Percentiles rank a stretch among this genome's conserved stretches.
Evolutionary conservation across 176 grass and related monocot species (phyloP).

Genomic region (Pharus latifolius): DNA sequence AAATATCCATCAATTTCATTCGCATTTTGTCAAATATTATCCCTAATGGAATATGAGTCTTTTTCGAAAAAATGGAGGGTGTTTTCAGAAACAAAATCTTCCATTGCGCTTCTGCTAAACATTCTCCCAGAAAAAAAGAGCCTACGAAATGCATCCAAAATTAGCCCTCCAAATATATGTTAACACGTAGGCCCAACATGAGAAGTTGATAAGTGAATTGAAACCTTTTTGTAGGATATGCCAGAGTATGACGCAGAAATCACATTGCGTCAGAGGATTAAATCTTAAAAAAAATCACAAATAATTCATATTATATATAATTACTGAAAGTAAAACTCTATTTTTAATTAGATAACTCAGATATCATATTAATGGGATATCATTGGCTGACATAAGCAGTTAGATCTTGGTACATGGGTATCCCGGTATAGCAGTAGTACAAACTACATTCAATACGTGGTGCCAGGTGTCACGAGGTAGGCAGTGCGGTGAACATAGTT

Average conservation of each 20-base stretch:
- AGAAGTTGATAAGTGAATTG: neutral
- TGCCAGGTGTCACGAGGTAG: constrained; percentile 8
- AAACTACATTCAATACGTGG: neutral
- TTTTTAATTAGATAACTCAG: too few species aligned
- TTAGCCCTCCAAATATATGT: neutral
- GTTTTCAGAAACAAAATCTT: neutral
- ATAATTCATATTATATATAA: too few species aligned
- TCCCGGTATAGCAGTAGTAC: neutral
- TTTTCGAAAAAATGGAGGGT: neutral
- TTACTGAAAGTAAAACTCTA: too few species aligned
- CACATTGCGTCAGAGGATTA: too few species aligned
- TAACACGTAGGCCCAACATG: neutral
- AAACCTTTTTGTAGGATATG: neutral
- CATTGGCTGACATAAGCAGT: neutral
- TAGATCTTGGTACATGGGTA: neutral
- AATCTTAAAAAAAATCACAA: too few species aligned
- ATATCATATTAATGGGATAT: too few species aligned
- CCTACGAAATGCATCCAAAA: too few species aligned
- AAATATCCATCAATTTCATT: constrained; percentile 1
- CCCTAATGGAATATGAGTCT: constrained; percentile 29
- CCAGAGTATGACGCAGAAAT: too few species aligned
- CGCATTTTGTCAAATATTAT: neutral
- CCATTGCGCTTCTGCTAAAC: constrained; percentile 13
- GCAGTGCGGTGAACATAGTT: neutral
- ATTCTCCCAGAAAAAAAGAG: too few species aligned